Evolutionary conservation across 176 grass and related monocot genomes (phyloP).

Genomic region (Alopecurus myosuroides): DNA sequence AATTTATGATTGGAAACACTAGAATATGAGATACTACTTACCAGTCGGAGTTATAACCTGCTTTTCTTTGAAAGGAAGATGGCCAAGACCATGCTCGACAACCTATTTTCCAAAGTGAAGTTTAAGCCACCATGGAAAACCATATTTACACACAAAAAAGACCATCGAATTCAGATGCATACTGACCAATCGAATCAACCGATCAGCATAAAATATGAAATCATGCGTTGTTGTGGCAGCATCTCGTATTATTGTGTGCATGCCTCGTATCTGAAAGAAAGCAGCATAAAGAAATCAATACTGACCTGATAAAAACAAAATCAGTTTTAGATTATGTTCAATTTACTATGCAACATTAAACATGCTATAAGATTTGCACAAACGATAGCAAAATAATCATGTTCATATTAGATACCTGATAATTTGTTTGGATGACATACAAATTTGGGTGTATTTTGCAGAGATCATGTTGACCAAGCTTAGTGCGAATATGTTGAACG

Average conservation of each 20-base stretch:
- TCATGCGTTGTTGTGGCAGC: conserved; percentile 88
- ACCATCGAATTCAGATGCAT: conserved; percentile 10
- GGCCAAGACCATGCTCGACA: conserved; percentile 89
- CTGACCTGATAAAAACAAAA: neutral
- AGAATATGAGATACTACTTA: conserved; percentile 31
- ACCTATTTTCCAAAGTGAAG: conserved; percentile 65
- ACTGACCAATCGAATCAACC: conserved; percentile 90
- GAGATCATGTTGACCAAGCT: conserved; percentile 78
- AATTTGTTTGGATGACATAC: conserved; percentile 85
- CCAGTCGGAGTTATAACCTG: conserved; percentile 90
- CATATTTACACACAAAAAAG: conserved; percentile 18
- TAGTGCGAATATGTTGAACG: conserved; percentile 66
- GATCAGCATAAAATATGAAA: conserved; percentile 84
- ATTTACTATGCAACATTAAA: conserved; percentile 14
- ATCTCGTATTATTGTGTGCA: conserved; percentile 99
- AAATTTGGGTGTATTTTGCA: conserved; percentile 98
- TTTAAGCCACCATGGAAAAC: conserved; percentile 31
- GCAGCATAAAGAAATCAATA: neutral
- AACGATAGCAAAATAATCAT: conserved; percentile 10
- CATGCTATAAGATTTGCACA: neutral
- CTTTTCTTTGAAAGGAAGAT: conserved; percentile 80
- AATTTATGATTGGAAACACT: neutral
- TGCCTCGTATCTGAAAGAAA: conserved; percentile 76
- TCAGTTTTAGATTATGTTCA: neutral
- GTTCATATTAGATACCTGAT: conserved; percentile 60